Base-by-base conservation (phyloP, 2,329 filamentous ascomycete species). In the Nemania sp. region DNA sequence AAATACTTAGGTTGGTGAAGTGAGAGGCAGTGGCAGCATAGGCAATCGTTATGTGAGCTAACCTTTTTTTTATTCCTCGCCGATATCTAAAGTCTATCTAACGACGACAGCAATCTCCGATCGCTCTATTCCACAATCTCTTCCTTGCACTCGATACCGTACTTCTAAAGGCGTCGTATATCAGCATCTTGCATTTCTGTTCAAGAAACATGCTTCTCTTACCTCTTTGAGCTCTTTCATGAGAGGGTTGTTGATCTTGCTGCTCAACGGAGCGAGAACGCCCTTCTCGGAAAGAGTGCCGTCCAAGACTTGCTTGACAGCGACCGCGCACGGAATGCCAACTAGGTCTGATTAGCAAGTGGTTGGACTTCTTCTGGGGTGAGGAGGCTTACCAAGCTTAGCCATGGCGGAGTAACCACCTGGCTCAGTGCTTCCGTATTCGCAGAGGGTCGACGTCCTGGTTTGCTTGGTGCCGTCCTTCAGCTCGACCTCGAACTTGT, bases 361-460 rank as follows among this genome's bases (percentile, higher is more conserved):
- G 43, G 34, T 45, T 37, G 21, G 3, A 2, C 18, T 57, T 29
- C 17, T 46, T 4, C n/a, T 42, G 52, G 39, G 48, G 35, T 39
- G 35, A 3, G 11, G 4, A 4, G 35, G 15, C 35, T 39, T 6
- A 62, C 56, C 56, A 57, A 39, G 35, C 43, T 88, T 90, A 51
- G 91, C 91, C 92, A 97, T 97, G 67, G 90, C 87, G 3, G 85
- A 89, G 80, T 94, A 96, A 43, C 90, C 91, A 67, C 86, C 68
- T 59, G 90, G 88, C 71, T 87, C 88, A 29, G 64, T 40, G 20
- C 34, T 46, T 73, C 92, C 93, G 76, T 96, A 95, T 74, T 96
- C 92, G 73, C 81, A 83, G 15, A 97, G 85, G 1, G 92, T 97
- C 43, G 88, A 91, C 21, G 90, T 93, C 65, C 88, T 83, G 46